Evolutionary conservation across 163 green algal species (phyloP).

Genomic region (Picocystis sp.): DNA sequence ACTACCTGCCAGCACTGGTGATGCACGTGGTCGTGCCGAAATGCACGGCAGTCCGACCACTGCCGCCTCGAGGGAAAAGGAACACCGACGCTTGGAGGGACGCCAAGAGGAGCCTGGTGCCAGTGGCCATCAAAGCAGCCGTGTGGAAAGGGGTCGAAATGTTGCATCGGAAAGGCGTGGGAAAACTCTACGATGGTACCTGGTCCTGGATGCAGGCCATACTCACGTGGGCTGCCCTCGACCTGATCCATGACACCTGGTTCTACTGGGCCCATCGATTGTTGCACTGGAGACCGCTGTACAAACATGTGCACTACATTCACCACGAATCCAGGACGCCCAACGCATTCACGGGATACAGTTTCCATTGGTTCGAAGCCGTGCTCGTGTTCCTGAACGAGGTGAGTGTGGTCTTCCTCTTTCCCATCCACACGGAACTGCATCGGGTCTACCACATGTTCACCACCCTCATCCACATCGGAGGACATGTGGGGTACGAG

Average conservation of each 20-base stretch:
- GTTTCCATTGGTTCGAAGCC: conserved; percentile 56
- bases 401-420: conserved; percentile 58
- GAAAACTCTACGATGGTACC: conserved; percentile 36
- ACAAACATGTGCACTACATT: conserved; percentile 53
- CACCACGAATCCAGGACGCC: conserved; percentile 57
- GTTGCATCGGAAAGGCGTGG: conserved; percentile 32
- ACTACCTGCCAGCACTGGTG: background rate
- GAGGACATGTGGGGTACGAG: conserved; percentile 72
- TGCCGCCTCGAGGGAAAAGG: too few relatives aligned
- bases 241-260: conserved; percentile 76
- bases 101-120: conserved; percentile 15
- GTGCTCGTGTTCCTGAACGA: conserved; percentile 79
- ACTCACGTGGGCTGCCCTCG: conserved; percentile 39
- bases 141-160: conserved; percentile 52
- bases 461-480: conserved; percentile 69
- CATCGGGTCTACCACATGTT: conserved; percentile 69
- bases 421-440: conserved; percentile 59
- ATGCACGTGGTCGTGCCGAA: conserved; percentile 1
- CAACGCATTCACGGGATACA: conserved; percentile 55
- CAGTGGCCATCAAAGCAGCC: conserved; percentile 55
- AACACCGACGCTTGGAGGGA: too few relatives aligned
- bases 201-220: conserved; percentile 26
- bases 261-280: conserved; percentile 82
- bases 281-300: conserved; percentile 65
- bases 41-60: background rate